Evolutionary conservation across 176 grass and related monocot genomes (phyloP), one percentile per base, ranked within the genome.

Genomic region (bread wheat (Triticum aestivum)): DNA sequence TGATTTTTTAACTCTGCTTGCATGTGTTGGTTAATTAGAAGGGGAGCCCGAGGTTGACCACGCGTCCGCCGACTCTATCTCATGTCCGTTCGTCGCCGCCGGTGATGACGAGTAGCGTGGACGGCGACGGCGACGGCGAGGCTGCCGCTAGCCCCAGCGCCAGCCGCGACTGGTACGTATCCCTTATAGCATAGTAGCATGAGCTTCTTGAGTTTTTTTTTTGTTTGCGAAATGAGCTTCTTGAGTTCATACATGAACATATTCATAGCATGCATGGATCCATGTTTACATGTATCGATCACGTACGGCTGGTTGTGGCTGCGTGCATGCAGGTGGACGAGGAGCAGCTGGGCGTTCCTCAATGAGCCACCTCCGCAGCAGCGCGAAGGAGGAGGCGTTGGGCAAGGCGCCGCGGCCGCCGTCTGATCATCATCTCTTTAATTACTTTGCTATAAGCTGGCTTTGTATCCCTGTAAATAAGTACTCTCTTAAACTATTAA

Each of bases 311-410:
- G n/a, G n/a, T n/a, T n/a, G n/a, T n/a, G 47, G 13, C 15, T 51
- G 47, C 15, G 17, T n/a, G 44, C 13, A 44, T 27, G 42, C n/a
- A 95, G 93, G 93, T 98, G 96, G 96, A 94, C 96, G 18, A 74
- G 88, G 76, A 98, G 93, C 91, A 98, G 51, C 83, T 95, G 79
- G 88, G 96, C 93, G 44, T 95, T 95, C 75, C 91, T 98, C 8
- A 98, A 98, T 73, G 96, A 98, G 79, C 90, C 96, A 42, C 96
- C 96, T 45, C 61, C 61, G 61, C 23, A 93, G 61, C 35, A 10
- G 67, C 69, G 17, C 37, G 10, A 20, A 0, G 61, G 91, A 98
- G 37, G 89, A 93, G 82, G 32, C 15, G 21, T 21, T 13, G 17
- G 61, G 73, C 78, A 70, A 69, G 65, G 78, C 68, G 35, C 86